Evolutionary conservation across 2,329 filamentous ascomycete genomes (phyloP).

Genomic region (Fusarium fracticaudum): DNA sequence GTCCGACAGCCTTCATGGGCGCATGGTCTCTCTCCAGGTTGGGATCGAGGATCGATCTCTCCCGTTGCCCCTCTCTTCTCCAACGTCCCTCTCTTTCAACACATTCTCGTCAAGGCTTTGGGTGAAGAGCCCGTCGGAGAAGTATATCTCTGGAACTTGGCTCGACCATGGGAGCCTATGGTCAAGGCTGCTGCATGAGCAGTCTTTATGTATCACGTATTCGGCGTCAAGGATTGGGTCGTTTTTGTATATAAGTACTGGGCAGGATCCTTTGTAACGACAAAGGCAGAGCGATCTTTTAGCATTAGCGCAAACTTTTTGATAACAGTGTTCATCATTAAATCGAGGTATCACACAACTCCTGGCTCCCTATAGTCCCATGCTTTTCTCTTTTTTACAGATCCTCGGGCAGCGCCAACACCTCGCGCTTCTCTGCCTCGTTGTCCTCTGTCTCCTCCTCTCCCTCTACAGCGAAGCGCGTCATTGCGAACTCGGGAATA

Average conservation of each 20-base stretch:
- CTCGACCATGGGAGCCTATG: slow-evolving; percentile 55
- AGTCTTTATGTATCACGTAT: neutral
- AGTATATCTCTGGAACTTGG: slow-evolving; percentile 54
- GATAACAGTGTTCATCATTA: slow-evolving; percentile 39
- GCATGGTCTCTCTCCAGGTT: slow-evolving; percentile 41
- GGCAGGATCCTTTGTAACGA: slow-evolving; percentile 12
- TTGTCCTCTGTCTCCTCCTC: slow-evolving; percentile 49
- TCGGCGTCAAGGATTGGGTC: slow-evolving; percentile 25
- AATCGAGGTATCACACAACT: slow-evolving; percentile 46
- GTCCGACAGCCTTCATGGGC: slow-evolving; percentile 43
- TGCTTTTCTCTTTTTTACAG: slow-evolving; percentile 34
- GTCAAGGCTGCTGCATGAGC: slow-evolving; percentile 50
- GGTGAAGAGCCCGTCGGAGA: slow-evolving; percentile 47
- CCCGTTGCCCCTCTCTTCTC: slow-evolving; percentile 44
- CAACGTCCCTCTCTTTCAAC: slow-evolving; percentile 44
- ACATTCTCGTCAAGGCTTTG: slow-evolving; percentile 50
- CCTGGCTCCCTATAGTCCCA: slow-evolving; percentile 40
- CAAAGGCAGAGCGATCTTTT: slow-evolving; percentile 15
- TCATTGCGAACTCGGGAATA: slow-evolving; percentile 66
- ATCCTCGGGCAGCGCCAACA: slow-evolving; percentile 39
- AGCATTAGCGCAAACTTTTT: slow-evolving; percentile 30
- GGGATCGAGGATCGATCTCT: slow-evolving; percentile 40
- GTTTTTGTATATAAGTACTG: slow-evolving; percentile 12
- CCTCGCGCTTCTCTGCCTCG: slow-evolving; percentile 37
- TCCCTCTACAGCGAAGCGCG: slow-evolving; percentile 60